These are phyloP conservation scores for Sporodiniella umbellata DNA, from an alignment of 371 early-diverging fungal species.

Conservation along the genomic window DNA sequence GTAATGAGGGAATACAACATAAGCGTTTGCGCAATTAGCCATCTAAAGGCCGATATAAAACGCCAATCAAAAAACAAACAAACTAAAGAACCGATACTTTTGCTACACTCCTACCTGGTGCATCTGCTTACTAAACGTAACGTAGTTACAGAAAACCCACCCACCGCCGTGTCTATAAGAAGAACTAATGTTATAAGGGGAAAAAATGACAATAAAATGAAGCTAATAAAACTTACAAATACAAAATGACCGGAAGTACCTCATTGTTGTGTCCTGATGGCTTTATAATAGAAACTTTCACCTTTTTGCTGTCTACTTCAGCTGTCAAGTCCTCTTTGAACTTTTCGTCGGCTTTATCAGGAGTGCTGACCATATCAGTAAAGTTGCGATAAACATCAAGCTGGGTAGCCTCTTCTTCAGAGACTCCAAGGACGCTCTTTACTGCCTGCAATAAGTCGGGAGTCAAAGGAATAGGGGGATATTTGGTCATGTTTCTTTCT, in stretches of 20 bases:
- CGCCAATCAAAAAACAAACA: no score
- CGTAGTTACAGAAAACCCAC: conserved; percentile 7
- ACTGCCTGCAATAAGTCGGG: no score
- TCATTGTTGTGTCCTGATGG: conserved; percentile 8
- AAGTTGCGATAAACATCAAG: conserved; percentile 4
- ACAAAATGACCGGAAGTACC: conserved; percentile 13
- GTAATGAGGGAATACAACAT: conserved; percentile 25
- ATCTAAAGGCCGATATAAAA: conserved; percentile 3
- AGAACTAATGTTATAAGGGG: no score
- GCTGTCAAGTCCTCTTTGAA: conserved; percentile 9
- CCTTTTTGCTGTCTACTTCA: not conserved
- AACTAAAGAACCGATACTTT: no score
- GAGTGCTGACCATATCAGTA: not conserved
- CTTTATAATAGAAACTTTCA: conserved; percentile 10
- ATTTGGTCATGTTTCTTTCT: no score
- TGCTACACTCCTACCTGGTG: not conserved
- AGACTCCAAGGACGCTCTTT: not conserved
- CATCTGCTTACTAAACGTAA: not conserved
- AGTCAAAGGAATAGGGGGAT: no score
- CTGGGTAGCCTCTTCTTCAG: conserved; percentile 5
- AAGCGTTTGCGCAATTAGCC: conserved; percentile 8
- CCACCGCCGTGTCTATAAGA: conserved; percentile 17
- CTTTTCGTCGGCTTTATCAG: not conserved
- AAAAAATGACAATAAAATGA: no score
- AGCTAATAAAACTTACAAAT: conserved; percentile 6